A percentile compares a stretch with the other conserved stretches of the same genome.
phyloP scores from a whole-genome alignment of 768 basidiomycete species.

The Cantharellus anzutake region DNA sequence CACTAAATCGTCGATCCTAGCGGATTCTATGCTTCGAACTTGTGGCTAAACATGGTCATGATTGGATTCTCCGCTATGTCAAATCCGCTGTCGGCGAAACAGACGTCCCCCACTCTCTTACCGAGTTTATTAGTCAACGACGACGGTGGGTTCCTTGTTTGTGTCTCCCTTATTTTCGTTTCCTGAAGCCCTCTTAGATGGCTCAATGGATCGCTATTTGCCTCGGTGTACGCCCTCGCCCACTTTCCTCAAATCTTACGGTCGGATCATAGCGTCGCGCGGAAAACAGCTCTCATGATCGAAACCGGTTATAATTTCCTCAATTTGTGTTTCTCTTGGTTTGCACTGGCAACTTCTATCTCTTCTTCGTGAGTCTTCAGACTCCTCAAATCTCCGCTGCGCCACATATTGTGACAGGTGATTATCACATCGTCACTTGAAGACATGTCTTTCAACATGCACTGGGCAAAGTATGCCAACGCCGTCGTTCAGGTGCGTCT shows the following conservation, averaged over 20 bases:
- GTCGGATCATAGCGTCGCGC: slow-evolving; percentile 60
- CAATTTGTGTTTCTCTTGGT: slow-evolving; percentile 85
- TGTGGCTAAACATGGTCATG: slow-evolving; percentile 14
- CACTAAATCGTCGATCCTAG: slow-evolving; percentile 2
- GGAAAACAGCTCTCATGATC: slow-evolving; percentile 54
- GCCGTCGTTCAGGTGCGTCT: slow-evolving; percentile 44
- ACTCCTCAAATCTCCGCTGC: neutral
- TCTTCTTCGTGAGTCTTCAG: slow-evolving; percentile 59
- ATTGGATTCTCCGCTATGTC: slow-evolving; percentile 15
- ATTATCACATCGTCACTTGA: slow-evolving; percentile 82
- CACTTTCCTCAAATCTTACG: slow-evolving; percentile 58
- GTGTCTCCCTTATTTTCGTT: neutral
- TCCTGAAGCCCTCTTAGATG: slow-evolving; percentile 19
- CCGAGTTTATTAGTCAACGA: slow-evolving; percentile 87
- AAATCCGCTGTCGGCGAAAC: slow-evolving; percentile 28
- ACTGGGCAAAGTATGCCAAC: slow-evolving; percentile 54
- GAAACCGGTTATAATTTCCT: slow-evolving; percentile 79
- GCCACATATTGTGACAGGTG: slow-evolving; percentile 26
- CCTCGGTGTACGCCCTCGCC: slow-evolving; percentile 80
- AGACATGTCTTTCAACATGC: slow-evolving; percentile 42
- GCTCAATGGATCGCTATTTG: slow-evolving; percentile 89
- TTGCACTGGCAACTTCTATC: slow-evolving; percentile 83
- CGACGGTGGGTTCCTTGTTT: slow-evolving; percentile 24
- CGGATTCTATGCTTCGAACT: slow-evolving; percentile 21
- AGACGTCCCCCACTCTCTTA: slow-evolving; percentile 35